These are phyloP conservation scores for Boletellus dicymbophilus DNA, from an alignment of 1,284 basidiomycete genomes.

Conservation along the genomic window DNA sequence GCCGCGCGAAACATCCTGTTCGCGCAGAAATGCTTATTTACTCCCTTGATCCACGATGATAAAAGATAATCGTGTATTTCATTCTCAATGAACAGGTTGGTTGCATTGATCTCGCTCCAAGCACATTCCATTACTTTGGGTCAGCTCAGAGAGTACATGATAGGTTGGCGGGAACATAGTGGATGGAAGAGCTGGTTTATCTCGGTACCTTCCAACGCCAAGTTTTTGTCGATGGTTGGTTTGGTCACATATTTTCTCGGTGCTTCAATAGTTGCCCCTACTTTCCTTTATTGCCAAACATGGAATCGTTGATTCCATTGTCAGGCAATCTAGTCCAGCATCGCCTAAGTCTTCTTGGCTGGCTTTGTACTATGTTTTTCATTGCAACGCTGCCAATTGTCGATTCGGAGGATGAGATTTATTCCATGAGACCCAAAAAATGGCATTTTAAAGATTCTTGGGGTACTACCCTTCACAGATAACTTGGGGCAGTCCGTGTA, in stretches of 20 bases:
- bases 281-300: constrained; percentile 27
- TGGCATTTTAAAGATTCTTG: constrained; percentile 22
- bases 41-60: too few relatives aligned
- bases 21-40: constrained; percentile 27
- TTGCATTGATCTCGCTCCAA: constrained; percentile 16
- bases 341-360: constrained; percentile 7
- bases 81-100: background rate
- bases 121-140: constrained; percentile 18
- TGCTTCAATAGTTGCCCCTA: constrained; percentile 18
- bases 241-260: constrained; percentile 8
- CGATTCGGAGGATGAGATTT: too few relatives aligned
- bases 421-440: constrained; percentile 5
- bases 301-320: constrained; percentile 22
- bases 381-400: constrained; percentile 22
- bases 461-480: constrained; percentile 23
- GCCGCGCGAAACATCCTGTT: constrained; percentile 27
- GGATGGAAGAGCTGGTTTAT: constrained; percentile 34
- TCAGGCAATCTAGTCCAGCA: constrained; percentile 18
- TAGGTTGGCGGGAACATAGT: constrained; percentile 34
- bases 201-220: constrained; percentile 23
- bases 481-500: constrained; percentile 30
- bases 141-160: constrained; percentile 30
- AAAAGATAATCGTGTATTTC: too few relatives aligned
- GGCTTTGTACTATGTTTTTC: constrained; percentile 23
- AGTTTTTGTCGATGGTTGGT: constrained; percentile 30